A percentile compares a stretch with the other conserved stretches of the same genome.
Evolutionary conservation across 805 yeast species (phyloP).

Genomic region (Pichia eremophila): DNA sequence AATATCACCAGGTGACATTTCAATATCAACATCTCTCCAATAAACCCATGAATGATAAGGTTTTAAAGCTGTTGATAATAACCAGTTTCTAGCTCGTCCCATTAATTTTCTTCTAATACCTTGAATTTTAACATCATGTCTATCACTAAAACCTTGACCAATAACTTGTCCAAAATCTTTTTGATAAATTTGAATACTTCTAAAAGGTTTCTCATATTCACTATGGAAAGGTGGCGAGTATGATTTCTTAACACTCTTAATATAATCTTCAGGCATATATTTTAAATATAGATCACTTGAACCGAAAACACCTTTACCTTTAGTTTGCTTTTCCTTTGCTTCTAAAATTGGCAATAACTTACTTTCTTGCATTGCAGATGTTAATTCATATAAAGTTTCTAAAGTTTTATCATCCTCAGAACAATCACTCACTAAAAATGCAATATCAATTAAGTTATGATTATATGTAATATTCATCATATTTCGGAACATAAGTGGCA

Average conservation of each 20-base stretch:
- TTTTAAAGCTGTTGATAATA: slow-evolving; percentile 60
- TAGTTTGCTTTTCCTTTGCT: slow-evolving; percentile 29
- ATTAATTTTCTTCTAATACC: slow-evolving; percentile 75
- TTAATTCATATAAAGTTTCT: slow-evolving; percentile 54
- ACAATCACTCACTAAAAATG: slow-evolving; percentile 75
- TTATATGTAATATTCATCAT: slow-evolving; percentile 81
- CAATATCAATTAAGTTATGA: slow-evolving; percentile 69
- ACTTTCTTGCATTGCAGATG: slow-evolving; percentile 63
- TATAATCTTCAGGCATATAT: slow-evolving; percentile 58
- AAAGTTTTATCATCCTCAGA: slow-evolving; percentile 57
- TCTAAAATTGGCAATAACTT: slow-evolving; percentile 44
- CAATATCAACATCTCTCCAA: slow-evolving; percentile 85
- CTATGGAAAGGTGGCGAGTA: slow-evolving; percentile 60
- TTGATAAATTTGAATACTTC: slow-evolving; percentile 70
- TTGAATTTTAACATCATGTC: slow-evolving; percentile 80
- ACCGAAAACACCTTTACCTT: slow-evolving; percentile 35
- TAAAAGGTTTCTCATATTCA: slow-evolving; percentile 58
- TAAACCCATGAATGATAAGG: slow-evolving; percentile 88
- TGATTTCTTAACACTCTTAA: slow-evolving; percentile 46
- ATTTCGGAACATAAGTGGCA: slow-evolving; percentile 78
- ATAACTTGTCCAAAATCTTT: slow-evolving; percentile 78
- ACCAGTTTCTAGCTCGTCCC: slow-evolving; percentile 86
- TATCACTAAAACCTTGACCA: slow-evolving; percentile 76
- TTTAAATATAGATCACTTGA: slow-evolving; percentile 54
- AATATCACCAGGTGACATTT: slow-evolving; percentile 69